Base-by-base conservation (phyloP, 108 stramenopile genomes). In the Nitzschia putrida region DNA sequence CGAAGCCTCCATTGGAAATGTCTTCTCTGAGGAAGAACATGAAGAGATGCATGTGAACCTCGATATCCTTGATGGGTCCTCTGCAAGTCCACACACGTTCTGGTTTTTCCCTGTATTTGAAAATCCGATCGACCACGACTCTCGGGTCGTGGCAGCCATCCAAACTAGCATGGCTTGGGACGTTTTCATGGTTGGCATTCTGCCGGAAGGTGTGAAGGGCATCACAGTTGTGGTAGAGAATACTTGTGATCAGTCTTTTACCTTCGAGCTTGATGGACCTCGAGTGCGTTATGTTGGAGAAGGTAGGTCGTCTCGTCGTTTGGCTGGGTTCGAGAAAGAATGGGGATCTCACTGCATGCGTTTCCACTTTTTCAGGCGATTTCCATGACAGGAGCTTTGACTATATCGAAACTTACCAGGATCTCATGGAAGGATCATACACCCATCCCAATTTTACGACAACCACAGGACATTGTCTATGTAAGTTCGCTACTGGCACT, bases 21-120 rank as follows among this genome's bases (percentile, higher is more conserved):
- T 45, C 44, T 50, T 64, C 25, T 16, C 47, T 2, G 10, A 64
- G 23, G 64, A 47, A 50, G 64, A 64, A 51, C 64, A 64, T 38
- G 64, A 18, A 3, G 47, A 16, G 1, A 64, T 64, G 64, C 64
- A 64, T 45, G 2, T 2, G 1, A 21, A 64, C 18, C 14, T 64
- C 2, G 37, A 51, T 3, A 49, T 18, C n/a, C 29, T 34, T 34
- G 29, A 34, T 34, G 64, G 49, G 1, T 64, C 64, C 7, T n/a
- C 14, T 1, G n/a, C 64, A 26, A 14, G 49, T 3, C 64, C 64
- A 12, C 64, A 64, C 25, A 4, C 23, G 0, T 64, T 64, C 24
- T 11, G 51, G 12, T 50, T 1, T 1, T 24, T 24, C 20, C 64
- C 64, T 2, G 47, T 64, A 18, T 51, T 49, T 51, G 44, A 50